Base-by-base conservation (phyloP, 2,329 filamentous ascomycete species). In the Colletotrichum nymphaeae region DNA sequence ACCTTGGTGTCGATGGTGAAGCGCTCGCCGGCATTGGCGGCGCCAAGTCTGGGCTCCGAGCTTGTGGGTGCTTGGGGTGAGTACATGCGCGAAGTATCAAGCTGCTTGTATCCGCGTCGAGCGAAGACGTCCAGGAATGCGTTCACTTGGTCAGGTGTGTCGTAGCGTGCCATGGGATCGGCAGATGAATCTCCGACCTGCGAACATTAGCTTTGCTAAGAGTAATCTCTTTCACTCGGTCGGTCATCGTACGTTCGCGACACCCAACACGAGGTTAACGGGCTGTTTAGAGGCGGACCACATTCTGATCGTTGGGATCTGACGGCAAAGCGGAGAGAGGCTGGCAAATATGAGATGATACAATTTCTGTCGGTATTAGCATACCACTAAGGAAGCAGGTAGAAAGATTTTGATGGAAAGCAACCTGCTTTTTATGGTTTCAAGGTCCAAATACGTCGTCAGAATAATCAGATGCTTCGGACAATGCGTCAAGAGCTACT, bases 1-100 rank as follows among this genome's bases (percentile, higher is more conserved):
- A 67, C 64, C 16, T 67, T 67, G 5, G 64, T 60, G 32, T 60
- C 32, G 19, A 67, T 60, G 14, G 19, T 14, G 55, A 67, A 67
- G 7, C 35, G n/a, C 3, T 35, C 28, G 5, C 32, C 64, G 2
- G 64, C 64, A 3, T 32, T 49, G 9, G 37, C 59, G 5, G 24
- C 24, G 6, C 59, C 59, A 6, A 63, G 42, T 1, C 59, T 42
- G 19, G 59, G 28, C 14, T 63, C 59, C 2, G 59, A 63, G 26
- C 22, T 28, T 14, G 37, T 46, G 2, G 59, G 59, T 24, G 28
- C 59, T 19, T 19, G 28, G 3, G 59, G 59, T 0, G 59, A 63
- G 24, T 63, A 63, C 24, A 30, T 28, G 8, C 59, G 59, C 4
- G 59, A 26, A 1, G 59, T 63, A 24, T 63, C 59, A 9, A 63